Evolutionary conservation across 2,329 filamentous ascomycete genomes (phyloP).

Genomic region (Fusarium pininemorale): DNA sequence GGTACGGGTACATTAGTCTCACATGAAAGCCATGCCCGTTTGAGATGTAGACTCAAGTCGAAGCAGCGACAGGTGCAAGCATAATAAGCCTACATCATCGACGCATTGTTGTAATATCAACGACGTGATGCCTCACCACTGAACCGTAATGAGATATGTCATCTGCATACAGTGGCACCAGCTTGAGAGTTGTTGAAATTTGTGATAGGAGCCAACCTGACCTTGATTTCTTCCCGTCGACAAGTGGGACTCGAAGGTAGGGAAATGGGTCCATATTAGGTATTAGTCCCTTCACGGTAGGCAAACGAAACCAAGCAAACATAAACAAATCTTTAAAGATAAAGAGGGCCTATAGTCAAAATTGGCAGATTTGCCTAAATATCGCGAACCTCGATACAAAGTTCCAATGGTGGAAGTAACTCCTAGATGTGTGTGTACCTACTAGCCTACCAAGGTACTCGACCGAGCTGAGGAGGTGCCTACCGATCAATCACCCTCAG

Average conservation of each 20-base stretch:
- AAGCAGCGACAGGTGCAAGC: background rate
- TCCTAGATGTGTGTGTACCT: too few relatives aligned
- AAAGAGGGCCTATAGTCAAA: background rate
- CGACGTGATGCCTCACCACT: background rate
- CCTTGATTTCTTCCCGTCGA: background rate
- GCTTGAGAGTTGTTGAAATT: conserved; percentile 4
- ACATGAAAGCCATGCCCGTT: conserved; percentile 14
- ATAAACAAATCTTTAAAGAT: background rate
- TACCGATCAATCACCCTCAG: background rate
- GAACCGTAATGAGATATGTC: background rate
- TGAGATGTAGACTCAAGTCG: conserved; percentile 13
- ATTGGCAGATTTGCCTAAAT: background rate
- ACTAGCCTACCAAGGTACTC: too few relatives aligned
- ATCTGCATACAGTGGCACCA: background rate
- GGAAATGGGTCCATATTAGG: background rate
- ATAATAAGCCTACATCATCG: background rate
- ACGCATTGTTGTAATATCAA: background rate
- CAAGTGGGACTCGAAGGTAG: background rate
- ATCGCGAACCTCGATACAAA: background rate
- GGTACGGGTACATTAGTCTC: conserved; percentile 23
- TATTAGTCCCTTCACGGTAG: background rate
- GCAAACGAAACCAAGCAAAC: conserved; percentile 21
- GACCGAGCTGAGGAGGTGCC: too few relatives aligned
- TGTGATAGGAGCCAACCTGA: conserved; percentile 1
- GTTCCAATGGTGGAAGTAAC: background rate